These are phyloP conservation scores for Plasmodium billcollinsi DNA, from an alignment of 169 alveolate genomes.

Conservation along the genomic window DNA sequence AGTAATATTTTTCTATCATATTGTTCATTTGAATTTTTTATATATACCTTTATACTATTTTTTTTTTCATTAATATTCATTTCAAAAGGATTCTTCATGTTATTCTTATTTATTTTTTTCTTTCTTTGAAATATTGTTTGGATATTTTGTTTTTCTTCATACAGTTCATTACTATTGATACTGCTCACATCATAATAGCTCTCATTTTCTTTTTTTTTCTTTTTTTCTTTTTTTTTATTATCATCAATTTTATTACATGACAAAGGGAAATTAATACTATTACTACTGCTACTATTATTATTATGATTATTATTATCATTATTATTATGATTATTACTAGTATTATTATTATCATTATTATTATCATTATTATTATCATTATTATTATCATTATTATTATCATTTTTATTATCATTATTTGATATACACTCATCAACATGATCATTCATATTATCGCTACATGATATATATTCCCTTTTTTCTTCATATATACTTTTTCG, in stretches of 20 bases:
- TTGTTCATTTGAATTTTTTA: conserved; percentile 33
- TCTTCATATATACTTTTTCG: too few relatives aligned
- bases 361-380: too few relatives aligned
- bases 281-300: too few relatives aligned
- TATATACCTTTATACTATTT: conserved; percentile 53
- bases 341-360: too few relatives aligned
- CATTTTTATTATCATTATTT: too few relatives aligned
- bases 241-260: not conserved
- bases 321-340: too few relatives aligned
- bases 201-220: not conserved
- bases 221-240: not conserved
- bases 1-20: conserved; percentile 64
- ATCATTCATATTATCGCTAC: too few relatives aligned
- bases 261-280: too few relatives aligned
- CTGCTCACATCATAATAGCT: conserved; percentile 46
- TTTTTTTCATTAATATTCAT: conserved; percentile 40
- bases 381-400: too few relatives aligned
- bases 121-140: not conserved
- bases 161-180: conserved; percentile 14
- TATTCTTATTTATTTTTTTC: not conserved
- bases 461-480: too few relatives aligned
- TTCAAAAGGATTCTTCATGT: conserved; percentile 4
- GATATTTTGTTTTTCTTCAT: conserved; percentile 1
- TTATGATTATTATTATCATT: too few relatives aligned
- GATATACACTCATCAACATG: too few relatives aligned